These are phyloP conservation scores for Aegle marmelos DNA, from an alignment of 345 rosid species.

Conservation along the genomic window DNA sequence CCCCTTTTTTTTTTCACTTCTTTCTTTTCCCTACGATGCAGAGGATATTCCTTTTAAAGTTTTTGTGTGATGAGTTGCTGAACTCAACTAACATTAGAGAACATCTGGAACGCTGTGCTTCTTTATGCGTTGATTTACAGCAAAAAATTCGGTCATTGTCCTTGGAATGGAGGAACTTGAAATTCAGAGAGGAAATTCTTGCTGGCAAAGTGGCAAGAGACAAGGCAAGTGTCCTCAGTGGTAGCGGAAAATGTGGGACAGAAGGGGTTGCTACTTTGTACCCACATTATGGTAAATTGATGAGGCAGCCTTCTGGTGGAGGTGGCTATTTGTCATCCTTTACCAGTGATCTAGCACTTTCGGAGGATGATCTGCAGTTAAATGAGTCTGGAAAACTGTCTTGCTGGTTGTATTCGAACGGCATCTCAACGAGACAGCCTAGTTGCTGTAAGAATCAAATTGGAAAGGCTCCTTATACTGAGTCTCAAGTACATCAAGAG, in stretches of 20 bases:
- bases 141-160: constrained; percentile 28
- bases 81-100: constrained; percentile 24
- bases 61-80: constrained; percentile 36
- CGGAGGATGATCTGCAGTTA: constrained; percentile 15
- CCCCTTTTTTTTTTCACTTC: background rate
- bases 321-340: constrained; percentile 3
- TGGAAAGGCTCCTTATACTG: constrained; percentile 1
- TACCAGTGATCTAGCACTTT: background rate
- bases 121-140: constrained; percentile 29
- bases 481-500: constrained; percentile 11
- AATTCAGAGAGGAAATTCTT: constrained; percentile 26
- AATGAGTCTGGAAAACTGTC: constrained; percentile 11
- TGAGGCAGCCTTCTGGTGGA: background rate
- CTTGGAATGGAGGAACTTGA: constrained; percentile 29
- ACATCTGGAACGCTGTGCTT: constrained; percentile 32
- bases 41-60: constrained; percentile 32
- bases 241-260: constrained; percentile 10
- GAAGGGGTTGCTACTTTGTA: background rate
- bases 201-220: constrained; percentile 18
- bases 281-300: background rate
- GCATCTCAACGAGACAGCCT: constrained; percentile 8
- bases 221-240: constrained; percentile 9
- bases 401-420: constrained; percentile 4
- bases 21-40: constrained; percentile 13
- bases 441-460: constrained; percentile 6